phyloP scores from a whole-genome alignment of 1,139 yeast genomes.

The Eremothecium sinecaudum region DNA sequence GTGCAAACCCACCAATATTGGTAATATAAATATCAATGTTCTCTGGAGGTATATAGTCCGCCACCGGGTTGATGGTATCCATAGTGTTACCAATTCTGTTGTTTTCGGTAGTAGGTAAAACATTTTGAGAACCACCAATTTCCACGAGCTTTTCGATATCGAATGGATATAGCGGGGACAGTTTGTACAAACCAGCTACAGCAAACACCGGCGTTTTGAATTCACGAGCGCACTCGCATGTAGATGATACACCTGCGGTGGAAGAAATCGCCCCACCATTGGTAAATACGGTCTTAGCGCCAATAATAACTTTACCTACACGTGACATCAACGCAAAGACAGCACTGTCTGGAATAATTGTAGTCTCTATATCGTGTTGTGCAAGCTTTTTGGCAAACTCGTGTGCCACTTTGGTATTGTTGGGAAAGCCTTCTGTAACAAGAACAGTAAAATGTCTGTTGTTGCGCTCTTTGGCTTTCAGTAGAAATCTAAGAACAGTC shows the following conservation, averaged over 20 bases:
- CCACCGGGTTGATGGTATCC: constrained; percentile 84
- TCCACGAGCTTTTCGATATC: constrained; percentile 82
- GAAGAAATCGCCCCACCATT: constrained; percentile 91
- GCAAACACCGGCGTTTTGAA: constrained; percentile 93
- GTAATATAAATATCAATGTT: constrained; percentile 90
- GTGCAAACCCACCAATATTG: constrained; percentile 92
- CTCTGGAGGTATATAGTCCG: constrained; percentile 89
- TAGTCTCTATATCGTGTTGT: constrained; percentile 79
- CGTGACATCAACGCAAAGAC: constrained; percentile 94
- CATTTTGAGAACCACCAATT: constrained; percentile 68
- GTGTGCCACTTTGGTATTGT: constrained; percentile 67
- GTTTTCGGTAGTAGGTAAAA: constrained; percentile 27
- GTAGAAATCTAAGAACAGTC: constrained; percentile 77
- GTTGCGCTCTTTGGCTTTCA: constrained; percentile 62
- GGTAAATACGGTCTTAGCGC: constrained; percentile 85
- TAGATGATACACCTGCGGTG: constrained; percentile 78
- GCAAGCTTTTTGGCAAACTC: constrained; percentile 71
- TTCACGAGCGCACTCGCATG: constrained; percentile 92
- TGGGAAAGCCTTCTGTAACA: constrained; percentile 89
- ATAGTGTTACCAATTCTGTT: constrained; percentile 43
- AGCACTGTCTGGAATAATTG: constrained; percentile 86
- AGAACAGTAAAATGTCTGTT: constrained; percentile 88
- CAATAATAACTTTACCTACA: constrained; percentile 91
- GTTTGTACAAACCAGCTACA: constrained; percentile 86
- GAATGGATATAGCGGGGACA: constrained; percentile 90